A percentile compares a stretch with the other conserved stretches of the same genome.
These are phyloP conservation scores for Solanum appendiculatum DNA, from an alignment of 257 asterid species.

Conservation along the genomic window DNA sequence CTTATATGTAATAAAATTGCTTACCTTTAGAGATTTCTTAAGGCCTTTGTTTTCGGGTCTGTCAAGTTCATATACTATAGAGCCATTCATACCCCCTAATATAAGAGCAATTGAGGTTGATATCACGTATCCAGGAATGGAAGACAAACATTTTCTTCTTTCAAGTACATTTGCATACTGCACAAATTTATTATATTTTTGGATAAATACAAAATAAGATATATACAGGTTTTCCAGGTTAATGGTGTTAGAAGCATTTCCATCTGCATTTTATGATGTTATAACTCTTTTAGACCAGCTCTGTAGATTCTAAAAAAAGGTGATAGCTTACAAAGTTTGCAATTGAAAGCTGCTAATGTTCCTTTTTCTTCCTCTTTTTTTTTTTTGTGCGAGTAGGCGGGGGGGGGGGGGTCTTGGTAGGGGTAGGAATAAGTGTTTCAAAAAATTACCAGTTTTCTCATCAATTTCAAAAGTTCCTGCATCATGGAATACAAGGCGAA, in stretches of 20 bases:
- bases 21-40: slow-evolving; percentile 65
- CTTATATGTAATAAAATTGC: not conserved
- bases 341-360: not conserved
- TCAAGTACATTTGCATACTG: not conserved
- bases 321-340: not conserved
- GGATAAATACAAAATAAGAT: not conserved
- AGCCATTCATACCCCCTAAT: slow-evolving; percentile 97
- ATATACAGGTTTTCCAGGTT: not conserved
- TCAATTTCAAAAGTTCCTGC: slow-evolving; percentile 83
- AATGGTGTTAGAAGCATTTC: not conserved
- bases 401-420: not conserved
- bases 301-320: not conserved
- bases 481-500: slow-evolving; percentile 91
- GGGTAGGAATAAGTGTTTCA: not conserved
- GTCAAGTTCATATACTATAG: slow-evolving; percentile 72
- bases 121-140: not conserved
- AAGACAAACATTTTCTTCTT: not conserved
- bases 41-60: slow-evolving; percentile 85
- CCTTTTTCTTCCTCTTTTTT: not conserved
- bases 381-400: not conserved
- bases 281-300: not conserved
- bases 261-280: not conserved
- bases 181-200: not conserved
- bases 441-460: slow-evolving; percentile 41
- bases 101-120: not conserved